Evolutionary conservation across 345 rosid species (phyloP).

Genomic region (Gossypium turneri): DNA sequence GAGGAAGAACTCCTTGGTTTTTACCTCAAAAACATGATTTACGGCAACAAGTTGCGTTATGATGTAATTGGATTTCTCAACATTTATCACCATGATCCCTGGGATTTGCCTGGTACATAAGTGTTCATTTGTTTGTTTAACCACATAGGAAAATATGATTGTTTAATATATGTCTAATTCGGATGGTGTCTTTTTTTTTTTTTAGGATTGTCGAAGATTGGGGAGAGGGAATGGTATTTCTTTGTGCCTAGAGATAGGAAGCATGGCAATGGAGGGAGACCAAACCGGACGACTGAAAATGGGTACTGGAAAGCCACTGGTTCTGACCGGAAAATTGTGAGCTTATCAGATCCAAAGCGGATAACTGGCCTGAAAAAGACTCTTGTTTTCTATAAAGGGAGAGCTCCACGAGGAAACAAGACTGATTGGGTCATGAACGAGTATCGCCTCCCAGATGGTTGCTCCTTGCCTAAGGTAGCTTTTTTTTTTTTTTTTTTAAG

Average conservation of each 20-base stretch:
- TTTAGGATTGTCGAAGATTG: constrained; percentile 41
- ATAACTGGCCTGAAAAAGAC: constrained; percentile 5
- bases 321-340: constrained; percentile 73
- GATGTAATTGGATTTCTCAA: constrained; percentile 66
- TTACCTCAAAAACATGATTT: constrained; percentile 71
- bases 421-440: constrained; percentile 99
- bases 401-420: constrained; percentile 62
- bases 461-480: constrained; percentile 59
- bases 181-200: background rate
- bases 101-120: constrained; percentile 43
- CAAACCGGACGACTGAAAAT: constrained; percentile 29
- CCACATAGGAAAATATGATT: background rate
- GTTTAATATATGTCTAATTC: background rate
- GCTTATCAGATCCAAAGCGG: constrained; percentile 53
- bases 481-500: too few relatives aligned
- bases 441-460: constrained; percentile 78
- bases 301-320: constrained; percentile 99
- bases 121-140: background rate
- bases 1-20: constrained; percentile 89
- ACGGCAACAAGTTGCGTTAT: constrained; percentile 34
- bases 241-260: constrained; percentile 9
- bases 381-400: constrained; percentile 4
- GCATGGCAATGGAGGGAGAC: background rate
- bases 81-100: constrained; percentile 55
- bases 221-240: constrained; percentile 2